Base-by-base conservation (phyloP, 208 protist species). In the Leishmania martiniquensis region DNA sequence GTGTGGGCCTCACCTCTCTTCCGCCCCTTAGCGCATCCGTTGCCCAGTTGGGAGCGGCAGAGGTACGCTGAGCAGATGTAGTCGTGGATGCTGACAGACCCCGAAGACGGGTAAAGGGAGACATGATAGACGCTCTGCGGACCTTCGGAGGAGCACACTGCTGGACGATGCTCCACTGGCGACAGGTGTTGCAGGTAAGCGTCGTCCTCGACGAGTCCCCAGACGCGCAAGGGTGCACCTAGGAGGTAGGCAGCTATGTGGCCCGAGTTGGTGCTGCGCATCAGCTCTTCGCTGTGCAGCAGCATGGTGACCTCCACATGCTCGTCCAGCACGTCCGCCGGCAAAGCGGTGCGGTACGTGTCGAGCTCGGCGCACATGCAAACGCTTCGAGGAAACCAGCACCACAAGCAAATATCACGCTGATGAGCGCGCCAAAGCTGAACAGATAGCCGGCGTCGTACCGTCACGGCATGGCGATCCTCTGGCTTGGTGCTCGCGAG, bases 201-300 rank as follows among this genome's bases (percentile, higher is more conserved):
- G 63, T 96, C 86, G 78, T 96, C 90, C 29, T 87, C 83, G 15
- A 47, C 70, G n/a, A 94, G 68, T 34, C 92, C 92, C 92, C 92
- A 96, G 66, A 96, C 85, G 1, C 87, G 87, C 3, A 96, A 45
- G 1, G 90, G 87, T 0, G 90, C 89, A 15, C 88, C 90, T 15
- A 96, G 83, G 42, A 95, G 68, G 76, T 86, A 91, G n/a, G 90
- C 92, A 10, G 89, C 89, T 77, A 96, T 91, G 81, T 96, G 92
- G 9, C 92, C 92, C 5, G 92, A 90, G 84, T 96, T 96, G 32
- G 92, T 95, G 76, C 88, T 90, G 20, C 92, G 92, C 86, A 96
- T 89, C 55, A 96, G 29, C 82, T 96, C 92, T 76, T 91, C 92
- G 12, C 85, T 71, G 82, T 96, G 92, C 71, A 96, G 81, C 22